Evolutionary conservation across 768 basidiomycete species (phyloP).

Genomic region (Lentinula sp.): DNA sequence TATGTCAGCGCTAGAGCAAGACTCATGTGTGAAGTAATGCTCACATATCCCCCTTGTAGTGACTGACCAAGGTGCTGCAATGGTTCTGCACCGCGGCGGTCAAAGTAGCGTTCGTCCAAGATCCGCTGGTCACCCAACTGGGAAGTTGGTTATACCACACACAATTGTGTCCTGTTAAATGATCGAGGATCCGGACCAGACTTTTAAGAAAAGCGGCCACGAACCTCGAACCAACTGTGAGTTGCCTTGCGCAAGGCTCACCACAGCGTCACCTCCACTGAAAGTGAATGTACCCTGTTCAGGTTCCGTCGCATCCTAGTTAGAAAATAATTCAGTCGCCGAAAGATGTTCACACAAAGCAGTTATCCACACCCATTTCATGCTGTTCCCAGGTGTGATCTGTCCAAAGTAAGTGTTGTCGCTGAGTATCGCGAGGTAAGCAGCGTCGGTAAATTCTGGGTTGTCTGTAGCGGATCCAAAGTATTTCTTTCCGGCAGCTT

Average conservation of each 20-base stretch:
- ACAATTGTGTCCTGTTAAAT: constrained; percentile 22
- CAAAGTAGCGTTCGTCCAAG: constrained; percentile 22
- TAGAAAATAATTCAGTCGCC: neutral
- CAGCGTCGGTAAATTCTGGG: constrained; percentile 33
- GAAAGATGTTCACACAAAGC: neutral
- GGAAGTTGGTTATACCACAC: constrained; percentile 42
- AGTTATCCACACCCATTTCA: constrained; percentile 44
- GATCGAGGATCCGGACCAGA: neutral
- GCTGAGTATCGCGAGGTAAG: constrained; percentile 32
- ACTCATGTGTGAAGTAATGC: neutral
- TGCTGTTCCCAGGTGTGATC: constrained; percentile 44
- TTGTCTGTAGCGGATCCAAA: constrained; percentile 48
- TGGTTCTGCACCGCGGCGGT: constrained; percentile 25
- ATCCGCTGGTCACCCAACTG: constrained; percentile 25
- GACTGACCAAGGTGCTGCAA: constrained; percentile 25
- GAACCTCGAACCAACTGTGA: constrained; percentile 28
- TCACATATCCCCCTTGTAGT: constrained; percentile 31
- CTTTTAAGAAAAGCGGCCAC: neutral
- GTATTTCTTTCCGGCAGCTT: constrained; percentile 39
- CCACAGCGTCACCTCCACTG: constrained; percentile 25
- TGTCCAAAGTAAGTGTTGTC: constrained; percentile 36
- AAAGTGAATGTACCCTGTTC: constrained; percentile 26
- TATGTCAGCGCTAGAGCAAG: neutral
- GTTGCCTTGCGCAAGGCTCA: constrained; percentile 25
- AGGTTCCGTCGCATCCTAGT: constrained; percentile 32